Evolutionary conservation across 108 stramenopile species (phyloP).

Genomic region (Cylindrotheca fusiformis): DNA sequence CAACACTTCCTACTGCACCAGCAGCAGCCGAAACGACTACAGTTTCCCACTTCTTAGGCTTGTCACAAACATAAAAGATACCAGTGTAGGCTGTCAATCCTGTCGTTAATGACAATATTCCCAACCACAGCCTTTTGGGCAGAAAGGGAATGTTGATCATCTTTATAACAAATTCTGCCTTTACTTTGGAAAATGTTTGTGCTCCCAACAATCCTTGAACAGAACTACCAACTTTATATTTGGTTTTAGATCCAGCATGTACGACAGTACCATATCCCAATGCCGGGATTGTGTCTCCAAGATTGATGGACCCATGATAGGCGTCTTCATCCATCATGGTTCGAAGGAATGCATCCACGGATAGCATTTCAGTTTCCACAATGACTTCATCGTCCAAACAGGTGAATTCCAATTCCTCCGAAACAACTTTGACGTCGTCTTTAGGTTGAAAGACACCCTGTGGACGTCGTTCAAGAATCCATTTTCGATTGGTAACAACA

Average conservation of each 20-base stretch:
- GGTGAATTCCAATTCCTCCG: background rate
- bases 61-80: constrained; percentile 15
- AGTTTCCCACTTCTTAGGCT: constrained; percentile 39
- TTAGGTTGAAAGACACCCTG: constrained; percentile 9
- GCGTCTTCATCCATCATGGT: constrained; percentile 42
- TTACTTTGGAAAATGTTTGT: constrained; percentile 8
- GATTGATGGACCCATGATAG: constrained; percentile 28
- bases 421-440: constrained; percentile 9
- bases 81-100: constrained; percentile 46
- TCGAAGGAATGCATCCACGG: constrained; percentile 46
- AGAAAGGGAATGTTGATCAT: background rate
- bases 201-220: constrained; percentile 36
- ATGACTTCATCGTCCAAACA: constrained; percentile 19
- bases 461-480: constrained; percentile 20
- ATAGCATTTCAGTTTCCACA: constrained; percentile 19
- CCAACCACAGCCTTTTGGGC: constrained; percentile 2
- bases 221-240: constrained; percentile 12
- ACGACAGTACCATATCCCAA: constrained; percentile 41
- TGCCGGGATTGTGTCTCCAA: constrained; percentile 32
- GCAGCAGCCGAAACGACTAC: constrained; percentile 46
- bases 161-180: constrained; percentile 14
- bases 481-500: constrained; percentile 6
- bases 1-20: constrained; percentile 46
- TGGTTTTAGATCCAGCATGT: constrained; percentile 10
- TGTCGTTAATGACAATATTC: constrained; percentile 27